These are phyloP conservation scores for Quercus ilex DNA, from an alignment of 306 rosid species.

Conservation along the genomic window DNA sequence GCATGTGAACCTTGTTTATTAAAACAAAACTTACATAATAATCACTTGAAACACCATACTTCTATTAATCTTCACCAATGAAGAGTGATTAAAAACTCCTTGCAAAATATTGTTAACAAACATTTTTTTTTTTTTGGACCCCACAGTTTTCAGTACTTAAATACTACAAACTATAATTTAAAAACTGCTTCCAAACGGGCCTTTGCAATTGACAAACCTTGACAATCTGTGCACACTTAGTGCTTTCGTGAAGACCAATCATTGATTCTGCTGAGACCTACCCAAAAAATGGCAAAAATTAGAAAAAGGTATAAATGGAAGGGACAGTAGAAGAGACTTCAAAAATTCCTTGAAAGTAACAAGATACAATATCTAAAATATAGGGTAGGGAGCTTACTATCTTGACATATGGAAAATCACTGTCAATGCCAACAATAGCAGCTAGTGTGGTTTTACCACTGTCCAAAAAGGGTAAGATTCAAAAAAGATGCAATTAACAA, in stretches of 20 bases:
- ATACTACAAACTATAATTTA: too few relatives aligned
- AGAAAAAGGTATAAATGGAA: conserved; percentile 16
- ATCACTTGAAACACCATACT: too few relatives aligned
- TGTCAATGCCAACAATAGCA: conserved; percentile 89
- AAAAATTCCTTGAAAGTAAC: conserved; percentile 16
- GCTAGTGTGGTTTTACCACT: conserved; percentile 96
- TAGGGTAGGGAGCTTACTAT: conserved; percentile 59
- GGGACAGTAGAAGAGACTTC: neutral
- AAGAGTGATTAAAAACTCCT: too few relatives aligned
- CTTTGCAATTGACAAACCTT: too few relatives aligned
- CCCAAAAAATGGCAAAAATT: conserved; percentile 14
- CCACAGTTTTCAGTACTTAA: too few relatives aligned
- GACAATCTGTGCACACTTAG: too few relatives aligned
- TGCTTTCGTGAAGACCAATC: conserved; percentile 96
- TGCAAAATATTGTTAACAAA: too few relatives aligned
- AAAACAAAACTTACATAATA: too few relatives aligned
- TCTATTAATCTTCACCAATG: too few relatives aligned
- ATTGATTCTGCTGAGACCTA: conserved; percentile 91
- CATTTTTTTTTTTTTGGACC: too few relatives aligned
- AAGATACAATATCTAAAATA: neutral
- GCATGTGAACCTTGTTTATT: too few relatives aligned
- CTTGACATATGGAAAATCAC: conserved; percentile 96
- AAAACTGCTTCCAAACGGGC: too few relatives aligned
- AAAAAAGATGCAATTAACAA: conserved; percentile 27
- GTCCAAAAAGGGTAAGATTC: conserved; percentile 36